Conservation (phyloP, 495 filamentous ascomycete species). For the Trichocladium antarcticum region DNA sequence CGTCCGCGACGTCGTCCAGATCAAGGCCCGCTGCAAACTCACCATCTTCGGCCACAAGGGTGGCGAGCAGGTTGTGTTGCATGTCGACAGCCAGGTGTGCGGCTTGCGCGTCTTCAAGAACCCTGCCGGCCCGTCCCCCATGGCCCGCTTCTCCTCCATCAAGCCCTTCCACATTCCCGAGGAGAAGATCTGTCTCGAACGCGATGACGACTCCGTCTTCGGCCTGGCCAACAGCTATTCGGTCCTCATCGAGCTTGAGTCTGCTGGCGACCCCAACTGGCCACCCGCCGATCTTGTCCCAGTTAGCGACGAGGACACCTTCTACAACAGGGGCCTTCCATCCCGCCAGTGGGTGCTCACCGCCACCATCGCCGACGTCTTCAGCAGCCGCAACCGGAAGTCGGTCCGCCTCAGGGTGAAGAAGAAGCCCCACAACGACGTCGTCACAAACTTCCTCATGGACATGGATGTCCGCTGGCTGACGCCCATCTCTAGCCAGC, state of each 20-base stretch:
- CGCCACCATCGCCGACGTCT: constrained; percentile 31
- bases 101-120: constrained; percentile 36
- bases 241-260: constrained; percentile 38
- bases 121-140: constrained; percentile 29
- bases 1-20: constrained; percentile 28
- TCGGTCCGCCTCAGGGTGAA: constrained; percentile 28
- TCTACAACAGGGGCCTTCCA: constrained; percentile 15
- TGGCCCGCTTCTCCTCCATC: constrained; percentile 35
- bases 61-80: constrained; percentile 23
- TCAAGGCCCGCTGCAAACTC: constrained; percentile 36
- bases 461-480: constrained; percentile 40
- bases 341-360: constrained; percentile 32
- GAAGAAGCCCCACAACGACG: constrained; percentile 21
- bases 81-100: constrained; percentile 40
- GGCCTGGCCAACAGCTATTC: constrained; percentile 37
- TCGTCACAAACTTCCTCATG: constrained; percentile 31
- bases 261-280: constrained; percentile 37
- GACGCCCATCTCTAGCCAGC: constrained; percentile 21
- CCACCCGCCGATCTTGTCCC: constrained; percentile 35
- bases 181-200: constrained; percentile 37
- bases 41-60: constrained; percentile 26
- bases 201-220: constrained; percentile 31
- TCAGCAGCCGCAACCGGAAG: constrained; percentile 30
- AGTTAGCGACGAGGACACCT: constrained; percentile 19
- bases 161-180: constrained; percentile 38